Percentiles rank a stretch among this genome's conserved stretches.
Evolutionary conservation across 2,329 filamentous ascomycete genomes (phyloP).

Genomic region (Apiospora aurea): DNA sequence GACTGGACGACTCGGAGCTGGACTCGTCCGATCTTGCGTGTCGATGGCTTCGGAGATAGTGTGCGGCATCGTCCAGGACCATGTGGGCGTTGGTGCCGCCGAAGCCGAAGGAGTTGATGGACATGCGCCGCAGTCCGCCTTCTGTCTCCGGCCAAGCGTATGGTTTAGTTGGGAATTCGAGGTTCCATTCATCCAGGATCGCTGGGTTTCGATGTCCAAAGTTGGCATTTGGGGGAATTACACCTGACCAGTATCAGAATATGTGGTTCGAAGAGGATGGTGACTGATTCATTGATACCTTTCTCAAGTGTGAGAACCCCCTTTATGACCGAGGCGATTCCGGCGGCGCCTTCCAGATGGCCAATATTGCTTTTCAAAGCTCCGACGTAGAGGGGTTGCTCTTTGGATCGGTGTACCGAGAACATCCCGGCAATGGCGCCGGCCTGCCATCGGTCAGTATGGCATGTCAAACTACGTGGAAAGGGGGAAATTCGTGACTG

Average conservation of each 20-base stretch:
- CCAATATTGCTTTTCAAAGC: constrained; percentile 48
- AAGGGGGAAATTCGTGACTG: no score
- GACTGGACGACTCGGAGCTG: no score
- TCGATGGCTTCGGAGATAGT: background rate
- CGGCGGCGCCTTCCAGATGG: constrained; percentile 43
- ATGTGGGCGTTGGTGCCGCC: background rate
- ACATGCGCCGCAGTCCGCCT: constrained; percentile 27
- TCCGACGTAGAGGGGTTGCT: constrained; percentile 41
- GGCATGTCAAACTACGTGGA: no score
- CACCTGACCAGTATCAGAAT: background rate
- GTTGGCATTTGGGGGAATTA: constrained; percentile 51
- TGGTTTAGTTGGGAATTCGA: constrained; percentile 30
- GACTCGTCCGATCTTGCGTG: no score
- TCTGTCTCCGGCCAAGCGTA: constrained; percentile 24
- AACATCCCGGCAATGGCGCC: constrained; percentile 43
- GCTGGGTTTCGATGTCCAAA: constrained; percentile 44
- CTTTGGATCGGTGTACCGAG: constrained; percentile 31
- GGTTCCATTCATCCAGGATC: constrained; percentile 32
- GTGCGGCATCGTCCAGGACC: background rate
- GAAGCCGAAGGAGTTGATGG: constrained; percentile 41
- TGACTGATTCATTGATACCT: constrained; percentile 29
- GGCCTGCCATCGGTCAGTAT: constrained; percentile 32
- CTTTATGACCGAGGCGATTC: constrained; percentile 43
- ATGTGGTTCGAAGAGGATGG: no score
- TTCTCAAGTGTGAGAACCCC: constrained; percentile 48